These are phyloP conservation scores for Populus hybrid DNA, from an alignment of 441 rosid genomes.

Conservation along the genomic window DNA sequence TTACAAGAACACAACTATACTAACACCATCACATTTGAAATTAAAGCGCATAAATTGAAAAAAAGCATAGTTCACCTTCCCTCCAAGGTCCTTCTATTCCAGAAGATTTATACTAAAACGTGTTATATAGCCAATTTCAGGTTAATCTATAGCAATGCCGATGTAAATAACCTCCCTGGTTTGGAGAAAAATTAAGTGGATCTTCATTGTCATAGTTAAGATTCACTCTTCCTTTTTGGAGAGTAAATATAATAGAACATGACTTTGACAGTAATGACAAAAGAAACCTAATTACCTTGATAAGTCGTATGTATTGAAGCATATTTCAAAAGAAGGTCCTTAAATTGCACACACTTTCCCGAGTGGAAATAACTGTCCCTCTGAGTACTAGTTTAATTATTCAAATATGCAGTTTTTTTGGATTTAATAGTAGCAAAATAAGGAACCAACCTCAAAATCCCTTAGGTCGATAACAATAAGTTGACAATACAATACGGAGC, in stretches of 20 bases:
- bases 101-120: neutral
- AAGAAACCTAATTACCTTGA: neutral
- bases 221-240: neutral
- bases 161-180: neutral
- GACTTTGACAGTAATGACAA: neutral
- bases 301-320: neutral
- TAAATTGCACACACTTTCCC: neutral
- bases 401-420: neutral
- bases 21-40: neutral
- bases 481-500: neutral
- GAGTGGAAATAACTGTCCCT: neutral
- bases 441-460: neutral
- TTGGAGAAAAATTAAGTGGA: neutral
- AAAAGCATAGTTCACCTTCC: neutral
- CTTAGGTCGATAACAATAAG: neutral
- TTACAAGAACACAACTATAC: neutral
- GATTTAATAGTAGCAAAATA: neutral
- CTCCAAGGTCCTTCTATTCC: neutral
- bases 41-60: neutral
- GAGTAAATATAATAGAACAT: neutral
- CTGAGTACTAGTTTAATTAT: neutral
- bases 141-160: neutral
- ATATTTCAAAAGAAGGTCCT: neutral
- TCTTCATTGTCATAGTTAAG: neutral
- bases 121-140: neutral